Evolutionary conservation across 352 stramenopile species (phyloP), one percentile per base, ranked within the genome.

Genomic region (Nothophytophthora sp.): DNA sequence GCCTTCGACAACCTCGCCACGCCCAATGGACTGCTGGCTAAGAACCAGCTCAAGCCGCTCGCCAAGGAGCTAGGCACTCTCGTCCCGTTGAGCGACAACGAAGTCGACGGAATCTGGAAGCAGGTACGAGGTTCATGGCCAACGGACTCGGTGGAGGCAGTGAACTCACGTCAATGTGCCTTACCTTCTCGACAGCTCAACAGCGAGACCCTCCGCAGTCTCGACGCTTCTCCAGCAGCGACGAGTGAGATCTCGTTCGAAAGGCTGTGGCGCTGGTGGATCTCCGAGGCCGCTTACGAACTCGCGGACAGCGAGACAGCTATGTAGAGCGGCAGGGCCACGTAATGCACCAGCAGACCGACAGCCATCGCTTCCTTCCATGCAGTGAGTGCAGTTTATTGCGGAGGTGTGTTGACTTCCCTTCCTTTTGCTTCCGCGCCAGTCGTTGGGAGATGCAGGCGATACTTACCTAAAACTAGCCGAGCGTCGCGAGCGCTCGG

Each of bases 401-500:
- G 40, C 38, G 44, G 36, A 58, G 29, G 29, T 34, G 40, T 37
- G 42, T 58, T 45, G 34, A 50, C 16, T 38, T 57, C 16, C 36
- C 30, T 25, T 48, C 47, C 41, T 46, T n/a, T n/a, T n/a, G n/a
- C n/a, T n/a, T n/a, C n/a, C n/a, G n/a, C n/a, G n/a, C n/a, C n/a
- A n/a, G n/a, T n/a, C n/a, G n/a, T n/a, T n/a, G n/a, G n/a, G 55
- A 54, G 50, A 55, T 63, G 60, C 51, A 57, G 33, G 47, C 47
- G 47, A 66, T 62, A 65, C 54, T 39, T 64, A 60, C 62, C 51
- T 66, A 66, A 55, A 55, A 54, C 70, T 87, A 88, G 61, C 57
- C 62, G 29, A 76, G 78, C 65, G 70, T 75, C 28, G 63, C 49
- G 29, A 93, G 76, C 36, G 85, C 85, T 54, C 81, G 81, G 49